Evolutionary conservation across 2,329 filamentous ascomycete species (phyloP).

Genomic region (Nakataea oryzae): DNA sequence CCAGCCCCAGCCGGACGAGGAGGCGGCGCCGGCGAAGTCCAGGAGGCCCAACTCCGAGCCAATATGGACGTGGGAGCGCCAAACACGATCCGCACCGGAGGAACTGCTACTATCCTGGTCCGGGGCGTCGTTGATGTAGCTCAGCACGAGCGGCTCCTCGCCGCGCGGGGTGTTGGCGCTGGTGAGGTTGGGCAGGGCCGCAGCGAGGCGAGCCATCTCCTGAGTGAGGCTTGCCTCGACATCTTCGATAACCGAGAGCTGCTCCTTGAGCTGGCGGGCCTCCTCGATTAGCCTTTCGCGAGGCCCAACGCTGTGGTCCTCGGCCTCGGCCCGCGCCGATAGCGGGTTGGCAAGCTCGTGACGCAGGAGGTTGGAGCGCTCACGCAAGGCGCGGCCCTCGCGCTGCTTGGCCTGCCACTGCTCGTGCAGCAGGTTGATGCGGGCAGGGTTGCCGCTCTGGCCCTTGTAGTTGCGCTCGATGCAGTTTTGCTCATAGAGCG

Average conservation of each 20-base stretch:
- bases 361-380: conserved; percentile 56
- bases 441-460: conserved; percentile 41
- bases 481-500: conserved; percentile 75
- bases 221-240: conserved; percentile 46
- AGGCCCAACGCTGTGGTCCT: background rate
- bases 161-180: conserved; percentile 65
- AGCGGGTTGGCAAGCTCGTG: conserved; percentile 43
- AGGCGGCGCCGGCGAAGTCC: conserved; percentile 74
- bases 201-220: conserved; percentile 65
- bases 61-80: conserved; percentile 76
- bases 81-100: conserved; percentile 31
- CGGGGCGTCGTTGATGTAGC: conserved; percentile 69
- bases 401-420: conserved; percentile 50
- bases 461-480: conserved; percentile 69
- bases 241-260: conserved; percentile 49
- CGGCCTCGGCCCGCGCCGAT: conserved; percentile 26
- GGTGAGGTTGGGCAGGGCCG: conserved; percentile 79
- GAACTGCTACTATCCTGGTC: conserved; percentile 12
- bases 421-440: conserved; percentile 44
- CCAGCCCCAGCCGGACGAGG: conserved; percentile 92
- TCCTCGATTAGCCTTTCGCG: conserved; percentile 46
- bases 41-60: conserved; percentile 79
- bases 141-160: conserved; percentile 51
- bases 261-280: conserved; percentile 53
- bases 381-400: conserved; percentile 49